Evolutionary conservation across 495 filamentous ascomycete genomes (phyloP).

Genomic region (Penicillium riverlandense): DNA sequence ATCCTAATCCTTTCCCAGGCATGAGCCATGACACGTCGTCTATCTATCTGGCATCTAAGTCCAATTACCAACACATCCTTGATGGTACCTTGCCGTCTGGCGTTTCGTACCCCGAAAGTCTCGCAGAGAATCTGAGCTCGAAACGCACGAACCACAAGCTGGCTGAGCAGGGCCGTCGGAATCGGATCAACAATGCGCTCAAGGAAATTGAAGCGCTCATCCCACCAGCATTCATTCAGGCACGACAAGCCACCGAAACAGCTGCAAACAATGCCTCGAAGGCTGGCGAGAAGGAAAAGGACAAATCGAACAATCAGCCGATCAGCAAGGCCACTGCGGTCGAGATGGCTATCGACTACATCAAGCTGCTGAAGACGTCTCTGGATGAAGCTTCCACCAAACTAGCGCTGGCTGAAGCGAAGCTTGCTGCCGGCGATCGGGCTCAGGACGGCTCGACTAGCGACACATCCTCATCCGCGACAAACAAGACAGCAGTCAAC

Average conservation of each 20-base stretch:
- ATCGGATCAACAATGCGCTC: slow-evolving; percentile 89
- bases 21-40: slow-evolving; percentile 55
- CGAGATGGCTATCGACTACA: slow-evolving; percentile 92
- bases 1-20: slow-evolving; percentile 15
- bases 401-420: slow-evolving; percentile 56
- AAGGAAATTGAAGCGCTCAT: slow-evolving; percentile 85
- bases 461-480: no score
- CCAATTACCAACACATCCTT: slow-evolving; percentile 95
- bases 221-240: slow-evolving; percentile 44
- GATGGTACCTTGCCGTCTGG: slow-evolving; percentile 88
- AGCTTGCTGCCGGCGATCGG: background rate
- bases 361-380: slow-evolving; percentile 73
- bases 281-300: slow-evolving; percentile 35
- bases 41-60: slow-evolving; percentile 80
- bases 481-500: no score
- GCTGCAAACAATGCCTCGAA: slow-evolving; percentile 22
- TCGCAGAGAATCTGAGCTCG: slow-evolving; percentile 88
- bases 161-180: slow-evolving; percentile 89
- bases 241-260: slow-evolving; percentile 26
- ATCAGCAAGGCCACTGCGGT: slow-evolving; percentile 96
- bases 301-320: slow-evolving; percentile 43
- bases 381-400: slow-evolving; percentile 58
- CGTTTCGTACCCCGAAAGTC: slow-evolving; percentile 80
- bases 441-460: no score
- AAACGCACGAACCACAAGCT: slow-evolving; percentile 98